These are phyloP conservation scores for Zygoascus sp. DNA, from an alignment of 1,139 yeast species.

Conservation along the genomic window DNA sequence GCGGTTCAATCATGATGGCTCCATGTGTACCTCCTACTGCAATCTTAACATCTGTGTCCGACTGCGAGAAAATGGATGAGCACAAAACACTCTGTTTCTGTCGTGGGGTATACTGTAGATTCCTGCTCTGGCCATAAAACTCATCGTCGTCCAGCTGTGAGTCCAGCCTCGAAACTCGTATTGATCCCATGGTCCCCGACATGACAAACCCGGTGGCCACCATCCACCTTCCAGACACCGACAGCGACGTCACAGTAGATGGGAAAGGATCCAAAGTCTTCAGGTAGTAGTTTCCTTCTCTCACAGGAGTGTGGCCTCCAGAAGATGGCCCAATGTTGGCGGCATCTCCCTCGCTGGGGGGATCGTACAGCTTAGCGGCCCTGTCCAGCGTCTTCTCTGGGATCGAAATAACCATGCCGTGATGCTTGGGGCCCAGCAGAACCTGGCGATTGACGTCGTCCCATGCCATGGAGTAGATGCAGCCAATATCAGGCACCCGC, in stretches of 20 bases:
- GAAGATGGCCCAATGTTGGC: slow-evolving; percentile 8
- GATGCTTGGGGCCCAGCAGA: slow-evolving; percentile 7
- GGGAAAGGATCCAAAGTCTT: slow-evolving; percentile 10
- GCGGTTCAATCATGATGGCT: slow-evolving; percentile 11
- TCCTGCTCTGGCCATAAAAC: slow-evolving; percentile 7
- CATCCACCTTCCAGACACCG: slow-evolving; percentile 12
- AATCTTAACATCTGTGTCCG: slow-evolving; percentile 8
- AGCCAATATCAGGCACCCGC: slow-evolving; percentile 8
- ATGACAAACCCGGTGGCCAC: slow-evolving; percentile 15
- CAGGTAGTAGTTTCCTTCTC: slow-evolving; percentile 2
- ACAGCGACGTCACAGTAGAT: slow-evolving; percentile 15
- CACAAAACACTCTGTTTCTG: slow-evolving; percentile 10
- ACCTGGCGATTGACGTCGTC: slow-evolving; percentile 7
- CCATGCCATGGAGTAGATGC: slow-evolving; percentile 12
- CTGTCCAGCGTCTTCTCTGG: slow-evolving; percentile 6
- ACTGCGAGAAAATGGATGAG: slow-evolving; percentile 1
- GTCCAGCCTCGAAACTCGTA: slow-evolving; percentile 7
- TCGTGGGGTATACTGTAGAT: slow-evolving; percentile 7
- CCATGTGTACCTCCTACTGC: slow-evolving; percentile 11
- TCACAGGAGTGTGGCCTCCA: slow-evolving; percentile 8
- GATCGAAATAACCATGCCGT: slow-evolving; percentile 8
- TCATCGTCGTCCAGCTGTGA: slow-evolving; percentile 6
- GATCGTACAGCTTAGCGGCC: neutral
- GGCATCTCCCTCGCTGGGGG: slow-evolving; percentile 1
- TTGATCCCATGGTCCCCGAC: slow-evolving; percentile 8